Evolutionary conservation across 441 rosid genomes (phyloP).

Genomic region (Arabidopsis lyrata): DNA sequence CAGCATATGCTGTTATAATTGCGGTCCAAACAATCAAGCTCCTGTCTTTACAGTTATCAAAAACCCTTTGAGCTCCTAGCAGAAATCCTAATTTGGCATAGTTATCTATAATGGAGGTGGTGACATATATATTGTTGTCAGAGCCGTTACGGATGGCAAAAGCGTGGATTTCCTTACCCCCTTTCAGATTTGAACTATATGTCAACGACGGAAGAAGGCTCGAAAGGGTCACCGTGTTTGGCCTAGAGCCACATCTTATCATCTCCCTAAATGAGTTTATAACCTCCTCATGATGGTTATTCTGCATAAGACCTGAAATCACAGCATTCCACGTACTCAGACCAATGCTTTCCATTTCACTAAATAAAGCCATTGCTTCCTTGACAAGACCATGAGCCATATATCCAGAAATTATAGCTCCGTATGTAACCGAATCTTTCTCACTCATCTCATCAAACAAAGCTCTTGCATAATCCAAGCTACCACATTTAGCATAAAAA

Average conservation of each 20-base stretch:
- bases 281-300: conserved; percentile 57
- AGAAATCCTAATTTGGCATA: conserved; percentile 81
- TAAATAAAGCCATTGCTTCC: conserved; percentile 61
- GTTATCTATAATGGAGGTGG: conserved; percentile 72
- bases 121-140: conserved; percentile 62
- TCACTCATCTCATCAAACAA: conserved; percentile 75
- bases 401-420: conserved; percentile 72
- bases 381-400: conserved; percentile 79
- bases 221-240: conserved; percentile 72
- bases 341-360: conserved; percentile 53
- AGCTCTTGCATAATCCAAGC: conserved; percentile 75
- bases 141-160: conserved; percentile 63
- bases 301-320: conserved; percentile 85
- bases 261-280: conserved; percentile 63
- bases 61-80: conserved; percentile 61
- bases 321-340: conserved; percentile 80
- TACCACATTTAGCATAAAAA: conserved; percentile 84
- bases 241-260: conserved; percentile 59
- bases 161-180: conserved; percentile 76
- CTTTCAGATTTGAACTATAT: conserved; percentile 64
- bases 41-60: conserved; percentile 58
- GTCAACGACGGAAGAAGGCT: conserved; percentile 70
- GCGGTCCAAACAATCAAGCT: conserved; percentile 89
- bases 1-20: conserved; percentile 75
- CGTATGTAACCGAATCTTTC: conserved; percentile 73